These are phyloP conservation scores for Thelonectria blattea DNA, from an alignment of 2,329 filamentous ascomycete genomes.

Conservation along the genomic window DNA sequence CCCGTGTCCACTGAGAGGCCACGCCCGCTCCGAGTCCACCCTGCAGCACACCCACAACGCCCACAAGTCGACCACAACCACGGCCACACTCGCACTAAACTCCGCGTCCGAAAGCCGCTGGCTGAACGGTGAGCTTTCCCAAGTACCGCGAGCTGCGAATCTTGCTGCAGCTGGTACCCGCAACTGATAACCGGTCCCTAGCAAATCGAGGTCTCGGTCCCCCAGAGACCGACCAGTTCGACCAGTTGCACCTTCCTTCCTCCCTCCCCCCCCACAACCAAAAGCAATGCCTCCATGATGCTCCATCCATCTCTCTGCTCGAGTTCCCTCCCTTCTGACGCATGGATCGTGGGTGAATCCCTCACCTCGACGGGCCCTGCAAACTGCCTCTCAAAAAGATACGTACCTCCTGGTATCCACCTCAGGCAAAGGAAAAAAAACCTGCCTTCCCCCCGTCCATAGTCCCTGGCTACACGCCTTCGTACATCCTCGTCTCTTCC, in stretches of 20 bases:
- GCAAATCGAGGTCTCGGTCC: conserved; percentile 5
- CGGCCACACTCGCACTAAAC: conserved; percentile 15
- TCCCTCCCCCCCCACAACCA: neutral
- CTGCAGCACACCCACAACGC: conserved; percentile 24
- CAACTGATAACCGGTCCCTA: neutral
- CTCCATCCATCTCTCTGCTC: no score
- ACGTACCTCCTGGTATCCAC: conserved; percentile 28
- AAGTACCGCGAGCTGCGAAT: conserved; percentile 15
- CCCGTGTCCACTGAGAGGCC: conserved; percentile 22
- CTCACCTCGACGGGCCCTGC: neutral
- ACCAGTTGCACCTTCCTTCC: conserved; percentile 2
- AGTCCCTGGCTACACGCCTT: conserved; percentile 30
- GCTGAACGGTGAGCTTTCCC: neutral
- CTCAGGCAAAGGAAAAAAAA: conserved; percentile 42
- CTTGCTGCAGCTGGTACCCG: conserved; percentile 1
- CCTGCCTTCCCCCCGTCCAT: conserved; percentile 37
- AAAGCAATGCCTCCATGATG: conserved; percentile 13
- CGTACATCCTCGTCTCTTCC: conserved; percentile 31
- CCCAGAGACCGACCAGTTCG: neutral
- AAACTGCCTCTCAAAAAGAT: conserved; percentile 9
- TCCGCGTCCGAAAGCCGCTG: conserved; percentile 23
- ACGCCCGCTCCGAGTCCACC: conserved; percentile 26
- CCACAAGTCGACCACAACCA: conserved; percentile 1
- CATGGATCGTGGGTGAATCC: conserved; percentile 15
- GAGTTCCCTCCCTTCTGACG: conserved; percentile 31